phyloP scores from a whole-genome alignment of 306 rosid species.

The Medicago truncatula region DNA sequence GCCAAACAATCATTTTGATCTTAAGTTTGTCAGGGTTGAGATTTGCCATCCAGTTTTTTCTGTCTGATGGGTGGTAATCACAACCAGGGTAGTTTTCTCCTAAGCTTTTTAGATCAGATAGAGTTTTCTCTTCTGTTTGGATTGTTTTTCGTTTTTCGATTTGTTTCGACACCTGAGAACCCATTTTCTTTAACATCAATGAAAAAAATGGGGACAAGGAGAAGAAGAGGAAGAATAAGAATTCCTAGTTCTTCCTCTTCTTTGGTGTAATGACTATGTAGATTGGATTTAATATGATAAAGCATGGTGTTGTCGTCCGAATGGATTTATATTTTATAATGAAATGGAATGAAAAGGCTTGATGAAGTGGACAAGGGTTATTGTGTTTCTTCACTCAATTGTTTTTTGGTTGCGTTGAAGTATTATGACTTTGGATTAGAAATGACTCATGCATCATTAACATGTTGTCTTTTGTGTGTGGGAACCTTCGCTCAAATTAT shows the following conservation, averaged over 20 bases:
- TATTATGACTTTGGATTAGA: constrained; percentile 38
- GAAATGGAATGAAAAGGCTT: no score
- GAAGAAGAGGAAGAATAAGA: constrained; percentile 39
- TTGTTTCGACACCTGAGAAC: constrained; percentile 68
- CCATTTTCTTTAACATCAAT: constrained; percentile 54
- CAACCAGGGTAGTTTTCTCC: constrained; percentile 68
- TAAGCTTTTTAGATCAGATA: constrained; percentile 50
- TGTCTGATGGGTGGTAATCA: constrained; percentile 62
- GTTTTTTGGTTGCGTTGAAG: constrained; percentile 32
- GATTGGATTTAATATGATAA: constrained; percentile 39
- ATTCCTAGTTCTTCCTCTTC: constrained; percentile 38
- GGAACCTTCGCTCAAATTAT: constrained; percentile 44
- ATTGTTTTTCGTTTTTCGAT: constrained; percentile 55
- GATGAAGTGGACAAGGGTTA: constrained; percentile 14
- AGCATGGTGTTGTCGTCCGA: constrained; percentile 45
- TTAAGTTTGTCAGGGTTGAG: constrained; percentile 63
- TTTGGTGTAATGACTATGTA: constrained; percentile 23
- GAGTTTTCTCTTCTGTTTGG: constrained; percentile 52
- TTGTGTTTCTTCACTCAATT: constrained; percentile 34
- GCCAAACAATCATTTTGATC: constrained; percentile 77
- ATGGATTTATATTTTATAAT: background rate
- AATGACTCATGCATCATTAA: background rate
- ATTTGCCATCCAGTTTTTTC: constrained; percentile 79
- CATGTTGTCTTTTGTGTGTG: constrained; percentile 22
- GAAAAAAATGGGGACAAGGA: background rate